phyloP scores from a whole-genome alignment of 768 basidiomycete species.

The Psilocybe cubensis region DNA sequence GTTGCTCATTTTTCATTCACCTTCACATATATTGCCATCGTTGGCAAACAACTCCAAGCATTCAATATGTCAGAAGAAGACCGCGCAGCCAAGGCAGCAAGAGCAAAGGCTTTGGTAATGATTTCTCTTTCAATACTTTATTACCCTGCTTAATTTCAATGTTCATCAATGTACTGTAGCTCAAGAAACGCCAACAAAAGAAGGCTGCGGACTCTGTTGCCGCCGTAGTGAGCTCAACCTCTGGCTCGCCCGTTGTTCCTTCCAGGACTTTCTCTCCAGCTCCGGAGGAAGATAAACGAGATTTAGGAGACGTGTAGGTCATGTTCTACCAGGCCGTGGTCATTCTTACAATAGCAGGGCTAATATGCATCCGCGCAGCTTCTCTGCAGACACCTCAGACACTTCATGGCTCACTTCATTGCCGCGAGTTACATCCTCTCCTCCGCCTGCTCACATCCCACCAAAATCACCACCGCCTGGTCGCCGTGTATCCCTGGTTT shows the following conservation, averaged over 20 bases:
- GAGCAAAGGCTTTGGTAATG: slow-evolving; percentile 81
- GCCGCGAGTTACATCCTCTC: slow-evolving; percentile 45
- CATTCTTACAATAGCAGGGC: not conserved
- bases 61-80: slow-evolving; percentile 70
- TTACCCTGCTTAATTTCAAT: slow-evolving; percentile 11
- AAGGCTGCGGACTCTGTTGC: slow-evolving; percentile 52
- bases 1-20: slow-evolving; percentile 8
- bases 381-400: slow-evolving; percentile 55
- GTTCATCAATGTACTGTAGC: slow-evolving; percentile 42
- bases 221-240: slow-evolving; percentile 31
- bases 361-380: slow-evolving; percentile 23
- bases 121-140: slow-evolving; percentile 1
- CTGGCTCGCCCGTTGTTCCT: slow-evolving; percentile 42
- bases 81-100: slow-evolving; percentile 79
- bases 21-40: slow-evolving; percentile 9
- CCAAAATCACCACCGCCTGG: slow-evolving; percentile 8
- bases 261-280: slow-evolving; percentile 55
- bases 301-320: slow-evolving; percentile 70
- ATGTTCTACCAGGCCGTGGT: slow-evolving; percentile 10
- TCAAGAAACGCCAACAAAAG: slow-evolving; percentile 82
- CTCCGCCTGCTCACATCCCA: slow-evolving; percentile 23
- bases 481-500: slow-evolving; percentile 20
- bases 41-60: not conserved
- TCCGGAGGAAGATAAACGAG: slow-evolving; percentile 50
- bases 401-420: slow-evolving; percentile 65